Evolutionary conservation across 2,329 filamentous ascomycete genomes (phyloP), one percentile per base, ranked within the genome.

Genomic region (Fusarium continuum): DNA sequence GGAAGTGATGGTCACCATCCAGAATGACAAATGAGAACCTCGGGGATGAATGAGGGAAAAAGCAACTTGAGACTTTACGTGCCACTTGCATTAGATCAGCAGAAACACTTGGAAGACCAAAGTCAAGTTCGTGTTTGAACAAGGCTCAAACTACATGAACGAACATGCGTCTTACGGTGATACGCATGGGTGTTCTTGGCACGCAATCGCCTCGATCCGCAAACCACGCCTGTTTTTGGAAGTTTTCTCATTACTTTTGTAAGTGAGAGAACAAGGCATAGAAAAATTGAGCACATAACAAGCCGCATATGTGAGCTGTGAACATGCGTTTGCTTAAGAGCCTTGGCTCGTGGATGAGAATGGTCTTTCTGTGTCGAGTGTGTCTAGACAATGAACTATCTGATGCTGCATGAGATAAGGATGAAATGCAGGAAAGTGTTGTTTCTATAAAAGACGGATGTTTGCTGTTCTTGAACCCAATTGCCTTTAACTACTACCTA

Each of bases 21-120:
- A 22, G 13, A 11, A 29, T 9, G 11, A n/a, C 20, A 23, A 32
- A 25, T 44, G 10, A 25, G 43, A 43, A 17, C 20, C n/a, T n/a
- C n/a, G n/a, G n/a, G n/a, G n/a, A n/a, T n/a, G n/a, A n/a, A 20
- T n/a, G 10, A 31, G 6, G 19, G 17, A 28, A 66, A 60, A 68
- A 64, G 61, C 45, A 65, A 63, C 44, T 39, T 41, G 14, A 44
- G 36, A 35, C 41, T 14, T 41, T 13, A 17, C 13, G 25, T 19
- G 9, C 41, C 28, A 43, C 35, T 26, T 7, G 28, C 38, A 53
- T 40, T 34, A 29, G 23, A n/a, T 11, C 25, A 46, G 8, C 20
- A 22, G 39, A 23, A 22, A 53, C 44, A 26, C n/a, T 22, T 35
- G 25, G 13, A 38, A 31, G 41, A 11, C 16, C 6, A 16, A 31